Evolutionary conservation across 2,329 filamentous ascomycete genomes (phyloP), one percentile per base, ranked within the genome.

Genomic region (Fusarium pseudonygamai): DNA sequence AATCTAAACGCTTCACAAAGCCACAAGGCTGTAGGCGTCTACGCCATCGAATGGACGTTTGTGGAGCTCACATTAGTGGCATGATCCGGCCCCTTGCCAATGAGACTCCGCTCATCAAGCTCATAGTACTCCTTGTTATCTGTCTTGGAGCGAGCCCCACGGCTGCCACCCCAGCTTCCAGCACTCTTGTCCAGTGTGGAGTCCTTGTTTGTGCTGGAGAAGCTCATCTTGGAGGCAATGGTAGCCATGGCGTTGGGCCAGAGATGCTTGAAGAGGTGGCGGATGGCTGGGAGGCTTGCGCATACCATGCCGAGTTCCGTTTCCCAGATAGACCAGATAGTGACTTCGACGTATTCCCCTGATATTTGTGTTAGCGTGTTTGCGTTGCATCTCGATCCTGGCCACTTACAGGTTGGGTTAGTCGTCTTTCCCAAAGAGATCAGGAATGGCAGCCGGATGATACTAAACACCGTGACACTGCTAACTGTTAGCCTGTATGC

Each of bases 301-400:
- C 73, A 75, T 6, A 75, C 60, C 69, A 75, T 75, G 40, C 73
- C 73, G 15, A 75, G 60, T 37, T 75, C 73, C 4, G 73, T 75
- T 26, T 75, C 73, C 73, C 73, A 75, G 39, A 75, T 75, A 3
- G 73, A 75, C 73, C 73, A 75, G 5, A 75, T 75, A 1, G 73
- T 75, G 6, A 75, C 73, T 16, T 75, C 73, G 4, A 67, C 52
- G 16, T 71, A 67, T 15, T 73, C 71, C 71, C 71, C 71, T 73
- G 22, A 1, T 2, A 18, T 9, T 9, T 8, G 10, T 39, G 4
- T 67, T 28, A 73, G 70, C 16, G 5, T 12, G 1, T 13, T 8
- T 34, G 18, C 14, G 16, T 15, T 20, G 4, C 6, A 10, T 6
- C 5, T 7, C 13, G 15, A 24, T 22, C 16, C 13, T 22, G 15